These are phyloP conservation scores for Lepiota venenata DNA, from an alignment of 768 basidiomycete species.

Conservation along the genomic window DNA sequence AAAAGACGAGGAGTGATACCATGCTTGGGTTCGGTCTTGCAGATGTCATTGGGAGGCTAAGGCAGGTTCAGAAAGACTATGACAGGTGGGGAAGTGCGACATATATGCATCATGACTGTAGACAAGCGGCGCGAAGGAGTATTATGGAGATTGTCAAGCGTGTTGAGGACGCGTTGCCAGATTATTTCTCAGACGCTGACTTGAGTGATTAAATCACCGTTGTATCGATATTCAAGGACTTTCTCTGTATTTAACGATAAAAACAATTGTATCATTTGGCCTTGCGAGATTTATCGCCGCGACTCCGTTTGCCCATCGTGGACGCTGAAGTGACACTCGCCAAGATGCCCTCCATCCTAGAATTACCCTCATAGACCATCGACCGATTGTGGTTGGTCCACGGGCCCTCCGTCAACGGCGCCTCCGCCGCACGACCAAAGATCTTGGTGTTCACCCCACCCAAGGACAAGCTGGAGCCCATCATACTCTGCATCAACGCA, in stretches of 20 bases:
- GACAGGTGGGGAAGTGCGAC: conserved; percentile 68
- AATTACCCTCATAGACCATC: not conserved
- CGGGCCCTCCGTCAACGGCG: conserved; percentile 3
- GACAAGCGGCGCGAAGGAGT: conserved; percentile 50
- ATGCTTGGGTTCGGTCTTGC: conserved; percentile 58
- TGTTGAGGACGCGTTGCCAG: conserved; percentile 57
- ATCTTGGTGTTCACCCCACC: conserved; percentile 12
- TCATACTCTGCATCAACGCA: conserved; percentile 49
- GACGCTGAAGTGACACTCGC: not conserved
- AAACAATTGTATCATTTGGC: not conserved
- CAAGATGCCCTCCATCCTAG: not conserved
- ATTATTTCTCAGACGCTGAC: conserved; percentile 49
- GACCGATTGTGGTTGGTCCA: conserved; percentile 1
- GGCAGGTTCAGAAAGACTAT: conserved; percentile 60
- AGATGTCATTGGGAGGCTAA: conserved; percentile 66
- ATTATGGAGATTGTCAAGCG: conserved; percentile 53
- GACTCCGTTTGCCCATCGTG: not conserved
- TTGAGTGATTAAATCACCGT: not conserved
- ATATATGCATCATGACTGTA: conserved; percentile 81
- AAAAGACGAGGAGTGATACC: conserved; percentile 60
- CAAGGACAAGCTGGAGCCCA: conserved; percentile 30
- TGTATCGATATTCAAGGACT: not conserved
- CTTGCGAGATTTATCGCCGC: conserved; percentile 6
- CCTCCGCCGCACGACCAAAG: conserved; percentile 2
- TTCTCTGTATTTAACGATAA: not conserved